Conservation (phyloP, 805 yeast genomes). For the Cyberlindnera japonica region DNA sequence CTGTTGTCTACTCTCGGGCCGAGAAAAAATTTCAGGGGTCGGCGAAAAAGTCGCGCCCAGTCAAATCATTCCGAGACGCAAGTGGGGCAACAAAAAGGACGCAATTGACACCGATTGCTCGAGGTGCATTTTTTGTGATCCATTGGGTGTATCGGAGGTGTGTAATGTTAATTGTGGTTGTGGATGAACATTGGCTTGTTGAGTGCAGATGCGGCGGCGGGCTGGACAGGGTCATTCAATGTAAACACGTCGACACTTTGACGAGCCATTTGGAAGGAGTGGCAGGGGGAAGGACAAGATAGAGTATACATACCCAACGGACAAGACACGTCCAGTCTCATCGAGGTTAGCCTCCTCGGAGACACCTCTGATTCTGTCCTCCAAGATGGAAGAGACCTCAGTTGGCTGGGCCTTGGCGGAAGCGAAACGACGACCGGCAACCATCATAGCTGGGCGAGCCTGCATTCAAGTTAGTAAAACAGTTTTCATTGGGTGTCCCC, state of each 20-base stretch:
- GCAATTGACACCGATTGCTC: too few relatives aligned
- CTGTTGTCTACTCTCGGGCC: slow-evolving; percentile 5
- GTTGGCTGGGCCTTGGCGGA: slow-evolving; percentile 95
- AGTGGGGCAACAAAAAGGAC: background rate
- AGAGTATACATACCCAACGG: slow-evolving; percentile 74
- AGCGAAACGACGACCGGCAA: slow-evolving; percentile 82
- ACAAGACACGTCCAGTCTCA: slow-evolving; percentile 98
- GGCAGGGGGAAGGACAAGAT: slow-evolving; percentile 5
- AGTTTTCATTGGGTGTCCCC: too few relatives aligned
- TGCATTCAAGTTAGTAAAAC: slow-evolving; percentile 31
- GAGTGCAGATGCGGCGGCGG: background rate
- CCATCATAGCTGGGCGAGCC: slow-evolving; percentile 69
- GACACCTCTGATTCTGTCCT: slow-evolving; percentile 99
- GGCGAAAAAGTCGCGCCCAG: slow-evolving; percentile 6
- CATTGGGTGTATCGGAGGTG: too few relatives aligned
- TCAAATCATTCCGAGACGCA: background rate
- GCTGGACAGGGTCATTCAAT: background rate
- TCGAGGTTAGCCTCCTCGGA: slow-evolving; percentile 95
- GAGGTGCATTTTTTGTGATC: too few relatives aligned
- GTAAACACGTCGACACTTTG: slow-evolving; percentile 1
- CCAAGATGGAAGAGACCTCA: slow-evolving; percentile 98
- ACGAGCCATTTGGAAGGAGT: background rate
- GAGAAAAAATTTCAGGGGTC: slow-evolving; percentile 14
- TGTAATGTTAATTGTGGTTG: background rate
- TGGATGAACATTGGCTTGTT: background rate